Conservation (phyloP, 331 rosid genomes). For the Quercus tomentella region DNA sequence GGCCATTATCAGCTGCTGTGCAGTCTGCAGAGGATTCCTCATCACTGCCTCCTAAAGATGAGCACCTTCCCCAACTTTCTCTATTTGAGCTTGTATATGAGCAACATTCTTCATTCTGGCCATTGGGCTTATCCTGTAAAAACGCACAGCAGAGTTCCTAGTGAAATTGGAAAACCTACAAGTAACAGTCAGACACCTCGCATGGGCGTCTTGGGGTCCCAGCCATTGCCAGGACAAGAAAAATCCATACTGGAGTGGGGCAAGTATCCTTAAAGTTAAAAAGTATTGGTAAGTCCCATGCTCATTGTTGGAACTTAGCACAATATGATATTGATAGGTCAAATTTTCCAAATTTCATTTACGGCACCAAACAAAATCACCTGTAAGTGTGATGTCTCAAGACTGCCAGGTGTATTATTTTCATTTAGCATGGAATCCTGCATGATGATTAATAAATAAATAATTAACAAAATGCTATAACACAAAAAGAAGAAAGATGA, state of each 20-base stretch:
- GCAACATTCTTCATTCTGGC: constrained; percentile 79
- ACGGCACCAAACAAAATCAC: constrained; percentile 39
- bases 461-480: not conserved
- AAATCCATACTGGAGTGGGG: not conserved
- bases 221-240: not conserved
- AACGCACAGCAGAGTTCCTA: constrained; percentile 21
- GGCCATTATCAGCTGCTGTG: constrained; percentile 44
- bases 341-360: constrained; percentile 16
- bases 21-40: constrained; percentile 74
- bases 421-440: constrained; percentile 56
- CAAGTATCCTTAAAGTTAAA: not conserved
- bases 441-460: constrained; percentile 20
- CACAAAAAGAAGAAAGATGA: constrained; percentile 6
- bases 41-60: constrained; percentile 95
- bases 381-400: constrained; percentile 52
- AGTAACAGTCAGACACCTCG: not conserved
- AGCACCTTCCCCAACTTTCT: constrained; percentile 99
- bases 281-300: too few species aligned
- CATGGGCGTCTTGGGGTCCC: not conserved
- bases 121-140: constrained; percentile 67
- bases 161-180: constrained; percentile 1
- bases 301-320: too few species aligned
- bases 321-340: too few species aligned
- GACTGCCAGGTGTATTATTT: constrained; percentile 34
- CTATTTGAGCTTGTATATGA: constrained; percentile 94